Evolutionary conservation across 2,329 filamentous ascomycete genomes (phyloP), one percentile per base, ranked within the genome.

Genomic region (Beauveria brongniartii): DNA sequence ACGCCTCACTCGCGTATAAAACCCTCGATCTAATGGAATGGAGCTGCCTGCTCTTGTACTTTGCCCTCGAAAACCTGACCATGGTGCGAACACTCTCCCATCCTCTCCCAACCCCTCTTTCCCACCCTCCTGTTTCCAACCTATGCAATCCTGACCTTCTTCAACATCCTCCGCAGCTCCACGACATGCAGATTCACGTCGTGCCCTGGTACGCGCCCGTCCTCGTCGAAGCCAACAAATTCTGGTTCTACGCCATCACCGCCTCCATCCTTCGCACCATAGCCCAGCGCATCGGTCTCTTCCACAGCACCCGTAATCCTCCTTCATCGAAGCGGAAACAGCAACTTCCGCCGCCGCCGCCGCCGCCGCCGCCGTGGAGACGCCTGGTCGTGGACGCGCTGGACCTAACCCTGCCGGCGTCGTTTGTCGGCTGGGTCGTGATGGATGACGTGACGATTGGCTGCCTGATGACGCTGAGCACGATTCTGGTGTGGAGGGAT

Each of bases 231-330:
- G 61, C 61, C 50, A 62, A 62, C 51, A 62, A 62, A 37, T 59
- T 62, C 24, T 62, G 61, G 61, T 59, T 62, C 51, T 62, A 62
- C 55, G 55, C 61, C 41, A 62, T 62, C 20, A 30, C 30, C 46
- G 61, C 61, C 30, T 62, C 61, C 43, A 62, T 62, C 16, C 6
- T 55, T 6, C 50, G 55, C 48, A 59, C 61, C 41, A 5, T 44
- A 14, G 9, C 24, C 22, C 52, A 37, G 48, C 46, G 47, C 20
- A 16, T 8, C 22, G 18, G 16, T 7, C n/a, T 52, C 26, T 24
- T 46, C 8, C 16, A 24, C 22, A 20, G 59, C 16, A 2, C 12
- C 18, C 41, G 1, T 20, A 20, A 14, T 24, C 12, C 14, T 24
- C 12, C 8, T 9, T 9, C 26, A 18, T 8, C n/a, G 18, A 47